A percentile compares a stretch with the other conserved stretches of the same genome.
phyloP scores from a whole-genome alignment of 2,329 filamentous ascomycete genomes.

The Arthrobotrys entomopaga region DNA sequence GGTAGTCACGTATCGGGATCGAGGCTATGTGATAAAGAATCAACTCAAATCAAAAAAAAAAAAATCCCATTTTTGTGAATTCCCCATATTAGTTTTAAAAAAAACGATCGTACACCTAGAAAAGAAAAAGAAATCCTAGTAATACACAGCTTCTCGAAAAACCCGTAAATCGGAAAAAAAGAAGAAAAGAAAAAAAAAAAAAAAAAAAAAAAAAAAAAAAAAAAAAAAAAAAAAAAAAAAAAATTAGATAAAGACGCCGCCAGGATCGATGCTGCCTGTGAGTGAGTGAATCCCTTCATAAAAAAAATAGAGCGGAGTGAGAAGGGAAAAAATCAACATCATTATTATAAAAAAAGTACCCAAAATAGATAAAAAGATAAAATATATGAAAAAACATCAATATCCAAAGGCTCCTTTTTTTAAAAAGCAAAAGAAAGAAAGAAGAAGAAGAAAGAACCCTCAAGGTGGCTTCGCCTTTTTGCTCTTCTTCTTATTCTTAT shows the following conservation, averaged over 20 bases:
- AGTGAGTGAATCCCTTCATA: too few species aligned
- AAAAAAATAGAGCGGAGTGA: background rate
- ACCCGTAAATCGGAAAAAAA: background rate
- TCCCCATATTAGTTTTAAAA: background rate
- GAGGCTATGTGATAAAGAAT: too few species aligned
- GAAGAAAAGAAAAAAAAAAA: background rate
- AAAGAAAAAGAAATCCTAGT: constrained; percentile 2
- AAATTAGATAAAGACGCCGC: background rate
- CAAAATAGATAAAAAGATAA: constrained; percentile 14
- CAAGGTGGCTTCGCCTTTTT: constrained; percentile 60
- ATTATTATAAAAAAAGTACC: constrained; percentile 10
- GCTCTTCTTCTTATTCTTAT: constrained; percentile 65
- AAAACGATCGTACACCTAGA: background rate
- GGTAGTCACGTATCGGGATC: too few species aligned
- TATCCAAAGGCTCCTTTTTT: background rate
- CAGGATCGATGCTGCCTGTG: background rate
- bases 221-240: background rate
- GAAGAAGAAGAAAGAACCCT: background rate
- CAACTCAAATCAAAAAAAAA: background rate
- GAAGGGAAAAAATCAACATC: background rate
- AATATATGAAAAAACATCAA: background rate
- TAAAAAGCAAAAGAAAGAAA: too few species aligned
- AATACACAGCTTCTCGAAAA: background rate
- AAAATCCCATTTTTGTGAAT: constrained; percentile 1
- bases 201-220: background rate